These are phyloP conservation scores for Schrenkiella parvula DNA, from an alignment of 345 rosid genomes.

Conservation along the genomic window DNA sequence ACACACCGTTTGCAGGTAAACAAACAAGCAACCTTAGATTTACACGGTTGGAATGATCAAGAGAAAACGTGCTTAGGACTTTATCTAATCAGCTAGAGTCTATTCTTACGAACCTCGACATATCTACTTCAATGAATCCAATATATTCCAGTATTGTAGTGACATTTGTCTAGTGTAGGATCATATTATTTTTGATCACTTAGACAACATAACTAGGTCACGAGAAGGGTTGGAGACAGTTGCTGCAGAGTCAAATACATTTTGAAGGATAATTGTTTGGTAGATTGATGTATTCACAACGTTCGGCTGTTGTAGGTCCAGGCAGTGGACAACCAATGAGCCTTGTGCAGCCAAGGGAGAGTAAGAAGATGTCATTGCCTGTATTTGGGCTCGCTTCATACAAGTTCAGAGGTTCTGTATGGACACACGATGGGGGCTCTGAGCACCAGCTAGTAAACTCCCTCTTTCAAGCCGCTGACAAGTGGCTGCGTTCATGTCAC, in stretches of 20 bases:
- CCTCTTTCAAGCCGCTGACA: slow-evolving; percentile 59
- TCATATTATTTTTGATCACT: background rate
- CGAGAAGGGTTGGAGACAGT: background rate
- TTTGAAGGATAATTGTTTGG: background rate
- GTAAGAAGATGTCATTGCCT: slow-evolving; percentile 46
- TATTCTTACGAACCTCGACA: background rate
- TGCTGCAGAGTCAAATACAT: background rate
- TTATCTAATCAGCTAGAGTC: slow-evolving; percentile 2
- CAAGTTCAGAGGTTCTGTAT: slow-evolving; percentile 72
- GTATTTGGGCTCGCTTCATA: slow-evolving; percentile 78
- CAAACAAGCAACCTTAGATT: background rate
- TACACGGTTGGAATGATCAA: slow-evolving; percentile 11
- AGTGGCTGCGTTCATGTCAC: slow-evolving; percentile 53
- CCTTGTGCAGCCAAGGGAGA: slow-evolving; percentile 13
- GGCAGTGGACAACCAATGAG: slow-evolving; percentile 21
- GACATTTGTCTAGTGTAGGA: background rate
- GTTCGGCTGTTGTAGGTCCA: slow-evolving; percentile 32
- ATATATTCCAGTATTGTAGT: background rate
- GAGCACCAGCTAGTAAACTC: slow-evolving; percentile 45
- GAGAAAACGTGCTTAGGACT: background rate
- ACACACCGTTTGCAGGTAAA: slow-evolving; percentile 56
- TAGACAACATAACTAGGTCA: slow-evolving; percentile 1
- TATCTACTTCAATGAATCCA: background rate
- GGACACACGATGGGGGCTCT: slow-evolving; percentile 50
- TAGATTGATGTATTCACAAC: background rate